Conservation (phyloP, 768 basidiomycete species). For the Dioszegia aurantiaca region DNA sequence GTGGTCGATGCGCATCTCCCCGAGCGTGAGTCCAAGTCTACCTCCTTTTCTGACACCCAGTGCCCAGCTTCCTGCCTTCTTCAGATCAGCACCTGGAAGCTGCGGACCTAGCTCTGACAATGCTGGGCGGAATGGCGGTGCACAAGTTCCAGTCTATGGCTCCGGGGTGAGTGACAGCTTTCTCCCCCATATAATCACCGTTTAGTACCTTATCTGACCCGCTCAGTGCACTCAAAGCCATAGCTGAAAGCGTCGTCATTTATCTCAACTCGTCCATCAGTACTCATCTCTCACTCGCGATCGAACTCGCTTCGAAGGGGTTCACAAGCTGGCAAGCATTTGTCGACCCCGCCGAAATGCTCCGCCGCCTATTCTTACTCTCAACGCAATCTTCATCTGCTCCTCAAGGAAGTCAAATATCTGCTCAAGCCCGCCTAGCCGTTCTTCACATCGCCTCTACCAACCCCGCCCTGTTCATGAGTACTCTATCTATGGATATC, state of each 20-base stretch:
- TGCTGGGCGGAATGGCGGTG: slow-evolving; percentile 77
- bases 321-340: slow-evolving; percentile 95
- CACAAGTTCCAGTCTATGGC: slow-evolving; percentile 75
- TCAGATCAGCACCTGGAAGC: slow-evolving; percentile 61
- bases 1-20: slow-evolving; percentile 57
- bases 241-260: slow-evolving; percentile 74
- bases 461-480: slow-evolving; percentile 89
- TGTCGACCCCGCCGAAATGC: slow-evolving; percentile 80
- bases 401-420: slow-evolving; percentile 61
- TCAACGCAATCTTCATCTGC: slow-evolving; percentile 58
- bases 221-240: slow-evolving; percentile 70
- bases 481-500: slow-evolving; percentile 85
- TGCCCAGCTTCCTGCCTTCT: slow-evolving; percentile 59
- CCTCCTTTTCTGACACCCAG: slow-evolving; percentile 13
- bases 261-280: slow-evolving; percentile 70
- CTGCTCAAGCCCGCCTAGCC: slow-evolving; percentile 74
- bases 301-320: slow-evolving; percentile 85
- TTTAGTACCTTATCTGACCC: not conserved
- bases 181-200: not conserved
- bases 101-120: slow-evolving; percentile 69
- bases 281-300: slow-evolving; percentile 66
- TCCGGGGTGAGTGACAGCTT: slow-evolving; percentile 61
- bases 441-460: slow-evolving; percentile 77
- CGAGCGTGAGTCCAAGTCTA: slow-evolving; percentile 13
- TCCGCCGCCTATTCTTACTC: slow-evolving; percentile 76